Evolutionary conservation across 208 protist species (phyloP).

Genomic region (Phytomonas serpens): DNA sequence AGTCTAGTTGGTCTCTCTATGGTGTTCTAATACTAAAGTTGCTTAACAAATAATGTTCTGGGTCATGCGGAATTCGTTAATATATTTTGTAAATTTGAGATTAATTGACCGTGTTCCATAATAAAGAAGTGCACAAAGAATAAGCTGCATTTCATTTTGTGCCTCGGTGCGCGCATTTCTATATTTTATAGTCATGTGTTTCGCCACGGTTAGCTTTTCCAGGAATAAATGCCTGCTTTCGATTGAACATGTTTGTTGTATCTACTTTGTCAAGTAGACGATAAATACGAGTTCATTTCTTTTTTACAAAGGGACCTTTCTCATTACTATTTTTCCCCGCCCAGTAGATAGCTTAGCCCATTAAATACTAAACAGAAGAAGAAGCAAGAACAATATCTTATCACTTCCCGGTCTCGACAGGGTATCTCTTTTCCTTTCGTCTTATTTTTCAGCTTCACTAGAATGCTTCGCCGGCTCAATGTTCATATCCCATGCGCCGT

Average conservation of each 20-base stretch:
- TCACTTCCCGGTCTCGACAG: not conserved
- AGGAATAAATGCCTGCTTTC: not conserved
- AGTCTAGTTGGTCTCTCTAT: not conserved
- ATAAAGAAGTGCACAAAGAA: not conserved
- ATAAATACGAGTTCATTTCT: not conserved
- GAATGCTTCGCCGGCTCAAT: conserved; percentile 15
- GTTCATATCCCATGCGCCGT: conserved; percentile 10
- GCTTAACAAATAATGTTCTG: not conserved
- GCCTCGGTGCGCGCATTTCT: not conserved
- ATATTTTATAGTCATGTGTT: not conserved
- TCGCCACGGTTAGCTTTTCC: not conserved
- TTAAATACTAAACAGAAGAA: no score
- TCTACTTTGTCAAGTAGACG: not conserved
- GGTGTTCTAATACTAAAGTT: not conserved
- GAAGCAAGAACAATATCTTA: not conserved
- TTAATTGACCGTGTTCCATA: not conserved
- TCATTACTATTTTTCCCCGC: not conserved
- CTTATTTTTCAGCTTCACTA: conserved; percentile 1
- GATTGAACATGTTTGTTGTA: not conserved
- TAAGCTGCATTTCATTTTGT: not conserved
- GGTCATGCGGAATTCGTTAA: not conserved
- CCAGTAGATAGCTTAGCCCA: not conserved
- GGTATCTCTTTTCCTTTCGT: not conserved
- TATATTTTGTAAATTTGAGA: not conserved
- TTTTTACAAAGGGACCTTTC: not conserved